Conservation (phyloP, 768 basidiomycete species). For the Tylopilus plumbeoviolaceoides region DNA sequence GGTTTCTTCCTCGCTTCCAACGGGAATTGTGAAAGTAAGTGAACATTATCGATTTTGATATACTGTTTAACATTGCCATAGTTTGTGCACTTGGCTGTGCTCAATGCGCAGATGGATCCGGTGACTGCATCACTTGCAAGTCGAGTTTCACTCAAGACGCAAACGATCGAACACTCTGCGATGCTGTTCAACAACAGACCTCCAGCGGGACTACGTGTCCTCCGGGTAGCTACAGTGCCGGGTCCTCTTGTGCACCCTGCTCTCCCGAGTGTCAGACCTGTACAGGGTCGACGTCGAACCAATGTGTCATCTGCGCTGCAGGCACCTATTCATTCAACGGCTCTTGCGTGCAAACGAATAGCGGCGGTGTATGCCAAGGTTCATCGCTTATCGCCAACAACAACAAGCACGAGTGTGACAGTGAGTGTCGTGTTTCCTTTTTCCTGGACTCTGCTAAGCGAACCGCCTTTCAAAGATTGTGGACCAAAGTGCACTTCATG, state of each 20-base stretch:
- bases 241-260: conserved; percentile 52
- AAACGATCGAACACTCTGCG: conserved; percentile 64
- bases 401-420: conserved; percentile 77
- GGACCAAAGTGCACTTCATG: conserved; percentile 81
- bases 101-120: conserved; percentile 62
- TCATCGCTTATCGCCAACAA: conserved; percentile 75
- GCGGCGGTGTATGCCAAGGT: conserved; percentile 69
- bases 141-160: conserved; percentile 64
- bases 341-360: conserved; percentile 61
- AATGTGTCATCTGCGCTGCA: conserved; percentile 65
- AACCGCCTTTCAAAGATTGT: conserved; percentile 49
- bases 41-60: neutral
- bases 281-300: conserved; percentile 57
- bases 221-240: conserved; percentile 58
- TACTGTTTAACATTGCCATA: conserved; percentile 19
- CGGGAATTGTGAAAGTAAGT: conserved; percentile 70
- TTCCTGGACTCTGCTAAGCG: neutral
- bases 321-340: conserved; percentile 65
- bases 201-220: conserved; percentile 58
- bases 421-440: conserved; percentile 35
- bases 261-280: conserved; percentile 70
- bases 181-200: conserved; percentile 46
- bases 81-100: conserved; percentile 75
- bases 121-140: conserved; percentile 69
- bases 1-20: conserved; percentile 72